phyloP scores from a whole-genome alignment of 257 asterid species.

The Galeopsis tetrahit region DNA sequence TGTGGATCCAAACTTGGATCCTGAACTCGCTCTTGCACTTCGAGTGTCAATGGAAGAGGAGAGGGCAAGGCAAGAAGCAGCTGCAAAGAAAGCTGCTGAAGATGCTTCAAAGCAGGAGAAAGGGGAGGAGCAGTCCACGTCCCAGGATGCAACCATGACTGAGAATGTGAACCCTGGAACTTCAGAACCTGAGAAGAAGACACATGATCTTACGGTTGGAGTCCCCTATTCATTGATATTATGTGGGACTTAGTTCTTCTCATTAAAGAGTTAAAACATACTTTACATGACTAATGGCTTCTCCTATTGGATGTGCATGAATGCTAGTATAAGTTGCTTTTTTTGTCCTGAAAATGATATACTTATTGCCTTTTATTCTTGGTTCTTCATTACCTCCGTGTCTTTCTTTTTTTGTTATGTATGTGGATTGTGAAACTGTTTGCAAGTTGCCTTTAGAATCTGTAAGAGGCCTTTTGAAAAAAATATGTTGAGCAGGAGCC shows the following conservation, averaged over 20 bases:
- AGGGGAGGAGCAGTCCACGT: constrained; percentile 69
- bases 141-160: constrained; percentile 81
- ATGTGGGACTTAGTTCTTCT: constrained; percentile 6
- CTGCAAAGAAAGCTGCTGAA: constrained; percentile 95
- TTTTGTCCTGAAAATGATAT: neutral
- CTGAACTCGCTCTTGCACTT: constrained; percentile 99
- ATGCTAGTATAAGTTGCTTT: neutral
- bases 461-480: neutral
- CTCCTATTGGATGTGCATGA: constrained; percentile 15
- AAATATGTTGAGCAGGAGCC: neutral
- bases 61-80: constrained; percentile 99
- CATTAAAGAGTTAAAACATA: constrained; percentile 6
- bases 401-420: neutral
- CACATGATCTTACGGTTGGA: constrained; percentile 65
- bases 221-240: constrained; percentile 8
- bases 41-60: constrained; percentile 99
- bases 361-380: neutral
- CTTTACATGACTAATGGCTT: constrained; percentile 5
- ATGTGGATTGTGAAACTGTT: neutral
- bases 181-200: constrained; percentile 75
- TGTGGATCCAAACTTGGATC: constrained; percentile 99
- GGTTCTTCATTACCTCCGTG: neutral
- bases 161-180: constrained; percentile 65
- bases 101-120: constrained; percentile 71
- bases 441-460: neutral